Evolutionary conservation across 768 basidiomycete species (phyloP), one percentile per base, ranked within the genome.

Genomic region (Hericium alpestre): DNA sequence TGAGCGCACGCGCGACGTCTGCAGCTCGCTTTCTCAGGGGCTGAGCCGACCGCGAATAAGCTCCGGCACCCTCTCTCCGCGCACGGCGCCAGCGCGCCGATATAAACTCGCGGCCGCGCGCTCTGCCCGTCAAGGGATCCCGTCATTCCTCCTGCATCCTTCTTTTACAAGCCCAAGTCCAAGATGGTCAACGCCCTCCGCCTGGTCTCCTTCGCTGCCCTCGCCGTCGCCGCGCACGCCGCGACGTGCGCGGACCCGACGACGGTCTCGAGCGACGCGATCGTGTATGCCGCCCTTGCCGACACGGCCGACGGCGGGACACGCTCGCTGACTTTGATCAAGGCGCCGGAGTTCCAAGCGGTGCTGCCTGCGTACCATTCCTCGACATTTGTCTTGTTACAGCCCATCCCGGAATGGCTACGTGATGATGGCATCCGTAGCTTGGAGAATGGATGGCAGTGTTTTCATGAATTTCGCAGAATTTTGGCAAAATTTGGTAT

Each of bases 381-480:
- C 1, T 74, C 78, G n/a, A 66, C 73, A 3, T 77, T 86, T 63
- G 64, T 86, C 16, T 71, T 86, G 22, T 69, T 86, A 40, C 71
- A 66, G 2, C 81, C 82, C 0, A 77, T 85, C 37, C 59, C 67
- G 12, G 82, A 80, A 57, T 86, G 84, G 84, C 27, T 80, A 32
- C 69, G 77, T 0, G 85, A 86, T 59, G 84, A 86, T 55, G 85
- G 83, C 1, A 72, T 84, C 37, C 77, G 84, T 4, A 77, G 69
- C 53, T 63, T 81, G 59, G 79, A 84, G 18, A 70, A 82, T 27
- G 76, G 64, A 12, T 58, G 59, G 57, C 77, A 41, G 8, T 56
- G 46, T 15, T n/a, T 18, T 39, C 6, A 1, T 3, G 47, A 18
- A 16, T 56, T 48, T 23, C 15, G 55, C 16, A 15, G 13, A 16